These are phyloP conservation scores for Castanea mollissima DNA, from an alignment of 306 rosid species.

Conservation along the genomic window DNA sequence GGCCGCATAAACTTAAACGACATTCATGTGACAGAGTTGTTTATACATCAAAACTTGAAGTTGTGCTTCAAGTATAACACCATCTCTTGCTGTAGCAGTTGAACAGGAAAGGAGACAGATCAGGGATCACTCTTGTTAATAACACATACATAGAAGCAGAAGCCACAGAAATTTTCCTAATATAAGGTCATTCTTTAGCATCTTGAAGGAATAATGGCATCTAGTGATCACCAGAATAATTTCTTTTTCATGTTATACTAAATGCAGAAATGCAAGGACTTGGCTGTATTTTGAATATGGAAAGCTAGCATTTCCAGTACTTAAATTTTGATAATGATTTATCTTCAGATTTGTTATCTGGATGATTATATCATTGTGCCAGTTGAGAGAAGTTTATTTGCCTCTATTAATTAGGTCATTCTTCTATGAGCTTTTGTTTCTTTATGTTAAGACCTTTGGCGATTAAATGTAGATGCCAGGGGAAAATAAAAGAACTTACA, in stretches of 20 bases:
- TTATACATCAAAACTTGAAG: slow-evolving; percentile 58
- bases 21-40: neutral
- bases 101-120: neutral
- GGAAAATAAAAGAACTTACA: slow-evolving; percentile 39
- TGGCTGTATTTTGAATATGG: neutral
- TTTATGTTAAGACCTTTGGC: neutral
- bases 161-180: neutral
- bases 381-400: no score
- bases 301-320: neutral
- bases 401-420: no score
- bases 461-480: neutral
- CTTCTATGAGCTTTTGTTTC: neutral
- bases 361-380: neutral
- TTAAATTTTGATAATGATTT: neutral
- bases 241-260: neutral
- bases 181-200: neutral
- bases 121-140: neutral
- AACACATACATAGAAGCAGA: neutral
- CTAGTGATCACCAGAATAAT: neutral
- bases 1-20: neutral
- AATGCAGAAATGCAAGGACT: neutral
- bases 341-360: neutral
- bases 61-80: slow-evolving; percentile 70
- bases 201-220: neutral
- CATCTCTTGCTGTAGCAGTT: slow-evolving; percentile 66